These are phyloP conservation scores for Anisogramma anomala DNA, from an alignment of 2,329 filamentous ascomycete species.

Conservation along the genomic window DNA sequence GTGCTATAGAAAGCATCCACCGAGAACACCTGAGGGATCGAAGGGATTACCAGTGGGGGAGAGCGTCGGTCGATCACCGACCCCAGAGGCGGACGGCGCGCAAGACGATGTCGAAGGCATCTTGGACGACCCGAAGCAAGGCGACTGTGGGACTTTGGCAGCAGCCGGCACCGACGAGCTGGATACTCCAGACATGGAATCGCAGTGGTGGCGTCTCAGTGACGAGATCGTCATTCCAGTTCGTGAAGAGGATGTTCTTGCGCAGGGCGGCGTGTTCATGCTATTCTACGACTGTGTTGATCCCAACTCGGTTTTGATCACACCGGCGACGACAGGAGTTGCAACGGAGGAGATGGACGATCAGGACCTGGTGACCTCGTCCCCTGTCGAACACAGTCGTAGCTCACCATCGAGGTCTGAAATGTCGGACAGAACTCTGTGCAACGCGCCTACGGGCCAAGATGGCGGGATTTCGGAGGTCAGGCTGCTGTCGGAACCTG, in stretches of 20 bases:
- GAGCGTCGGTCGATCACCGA: too few relatives aligned
- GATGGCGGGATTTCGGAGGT: not conserved
- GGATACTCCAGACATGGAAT: slow-evolving; percentile 23
- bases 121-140: slow-evolving; percentile 3
- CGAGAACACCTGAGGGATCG: slow-evolving; percentile 41
- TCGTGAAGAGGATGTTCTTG: slow-evolving; percentile 59
- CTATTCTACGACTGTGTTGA: slow-evolving; percentile 81
- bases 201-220: slow-evolving; percentile 82
- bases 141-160: slow-evolving; percentile 14
- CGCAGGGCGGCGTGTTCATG: slow-evolving; percentile 84
- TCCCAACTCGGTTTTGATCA: slow-evolving; percentile 31
- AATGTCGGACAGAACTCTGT: slow-evolving; percentile 3
- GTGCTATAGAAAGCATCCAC: slow-evolving; percentile 66
- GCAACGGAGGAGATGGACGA: not conserved
- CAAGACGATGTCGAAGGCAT: slow-evolving; percentile 13
- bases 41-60: slow-evolving; percentile 12
- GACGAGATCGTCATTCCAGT: slow-evolving; percentile 74
- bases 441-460: slow-evolving; percentile 3
- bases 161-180: not conserved
- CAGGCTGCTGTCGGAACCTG: not conserved
- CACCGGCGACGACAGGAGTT: not conserved
- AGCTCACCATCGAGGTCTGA: slow-evolving; percentile 5
- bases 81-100: slow-evolving; percentile 20
- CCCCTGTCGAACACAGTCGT: not conserved
- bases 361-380: not conserved